Conservation (phyloP, 2,329 filamentous ascomycete genomes). For the Talaromyces pinophilus region DNA sequence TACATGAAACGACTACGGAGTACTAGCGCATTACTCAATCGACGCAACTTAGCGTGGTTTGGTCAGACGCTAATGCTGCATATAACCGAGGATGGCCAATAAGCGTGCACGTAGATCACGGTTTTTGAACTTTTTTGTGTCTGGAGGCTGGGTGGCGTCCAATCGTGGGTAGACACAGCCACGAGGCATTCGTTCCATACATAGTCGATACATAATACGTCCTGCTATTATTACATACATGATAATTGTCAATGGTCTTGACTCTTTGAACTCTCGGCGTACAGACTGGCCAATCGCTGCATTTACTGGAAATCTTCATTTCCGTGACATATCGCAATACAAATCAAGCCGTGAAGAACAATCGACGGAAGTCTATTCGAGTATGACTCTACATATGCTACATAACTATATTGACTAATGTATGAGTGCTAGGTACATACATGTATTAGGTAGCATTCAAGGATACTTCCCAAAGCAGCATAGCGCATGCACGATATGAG, state of each 20-base stretch:
- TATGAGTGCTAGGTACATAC: background rate
- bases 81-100: background rate
- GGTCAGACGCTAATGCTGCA: background rate
- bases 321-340: background rate
- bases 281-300: background rate
- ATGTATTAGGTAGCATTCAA: slow-evolving; percentile 4
- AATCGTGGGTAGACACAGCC: background rate
- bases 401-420: background rate
- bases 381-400: background rate
- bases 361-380: background rate
- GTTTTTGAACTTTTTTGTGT: background rate
- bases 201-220: background rate
- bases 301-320: background rate
- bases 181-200: slow-evolving; percentile 4
- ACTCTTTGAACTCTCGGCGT: background rate
- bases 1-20: background rate
- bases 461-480: slow-evolving; percentile 1
- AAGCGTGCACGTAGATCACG: background rate
- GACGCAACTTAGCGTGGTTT: background rate
- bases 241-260: slow-evolving; percentile 2
- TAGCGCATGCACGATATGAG: background rate
- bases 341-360: background rate
- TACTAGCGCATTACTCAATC: slow-evolving; percentile 1
- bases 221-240: background rate
- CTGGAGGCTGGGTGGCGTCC: background rate